Conservation (phyloP, 2,329 filamentous ascomycete genomes). For the Cyanodermella asteris region DNA sequence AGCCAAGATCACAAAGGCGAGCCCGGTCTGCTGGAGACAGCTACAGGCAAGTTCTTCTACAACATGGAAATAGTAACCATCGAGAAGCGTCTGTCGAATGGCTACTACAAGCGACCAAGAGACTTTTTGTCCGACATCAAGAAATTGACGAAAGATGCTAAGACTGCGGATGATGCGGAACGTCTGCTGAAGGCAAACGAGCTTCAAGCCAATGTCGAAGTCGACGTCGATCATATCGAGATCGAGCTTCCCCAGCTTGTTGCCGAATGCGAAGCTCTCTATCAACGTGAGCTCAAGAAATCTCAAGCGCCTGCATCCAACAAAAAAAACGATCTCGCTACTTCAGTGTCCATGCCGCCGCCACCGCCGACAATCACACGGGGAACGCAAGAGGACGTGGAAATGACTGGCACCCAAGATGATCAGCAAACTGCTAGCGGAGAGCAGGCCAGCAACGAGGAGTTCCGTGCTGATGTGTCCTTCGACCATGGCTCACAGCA, state of each 20-base stretch:
- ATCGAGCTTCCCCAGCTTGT: conserved; percentile 38
- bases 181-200: conserved; percentile 74
- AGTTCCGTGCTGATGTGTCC: too few species aligned
- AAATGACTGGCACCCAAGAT: too few species aligned
- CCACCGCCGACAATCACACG: conserved; percentile 3
- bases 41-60: conserved; percentile 72
- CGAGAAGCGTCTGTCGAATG: conserved; percentile 89
- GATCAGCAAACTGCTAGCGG: conserved; percentile 12
- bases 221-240: conserved; percentile 65
- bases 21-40: conserved; percentile 51
- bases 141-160: conserved; percentile 64
- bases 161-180: conserved; percentile 60
- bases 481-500: conserved; percentile 6
- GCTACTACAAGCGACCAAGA: conserved; percentile 76
- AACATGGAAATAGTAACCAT: conserved; percentile 86
- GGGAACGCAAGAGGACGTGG: too few species aligned
- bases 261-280: conserved; percentile 60
- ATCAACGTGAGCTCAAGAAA: conserved; percentile 44
- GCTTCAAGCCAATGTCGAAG: conserved; percentile 77
- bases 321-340: conserved; percentile 17
- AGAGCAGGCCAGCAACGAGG: conserved; percentile 15
- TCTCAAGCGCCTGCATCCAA: conserved; percentile 18
- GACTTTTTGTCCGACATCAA: conserved; percentile 82
- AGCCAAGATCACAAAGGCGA: conserved; percentile 59
- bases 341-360: too few species aligned